A percentile compares a stretch with the other conserved stretches of the same genome.
phyloP scores from a whole-genome alignment of 768 basidiomycete species.

The Phanerodontia chrysosporium region DNA sequence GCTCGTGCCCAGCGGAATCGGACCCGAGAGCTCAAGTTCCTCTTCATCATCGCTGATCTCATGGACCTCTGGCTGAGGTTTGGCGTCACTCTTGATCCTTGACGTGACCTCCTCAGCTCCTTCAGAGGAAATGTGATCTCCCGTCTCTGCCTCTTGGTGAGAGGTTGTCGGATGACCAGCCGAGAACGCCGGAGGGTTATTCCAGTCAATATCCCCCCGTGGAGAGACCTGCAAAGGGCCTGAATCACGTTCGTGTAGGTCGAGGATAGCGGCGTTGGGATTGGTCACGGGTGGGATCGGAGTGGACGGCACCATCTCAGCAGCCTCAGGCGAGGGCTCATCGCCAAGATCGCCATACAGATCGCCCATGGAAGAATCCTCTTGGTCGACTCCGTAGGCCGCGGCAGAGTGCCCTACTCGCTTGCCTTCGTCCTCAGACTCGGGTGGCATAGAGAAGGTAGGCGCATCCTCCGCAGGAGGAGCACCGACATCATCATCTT shows the following conservation, averaged over 20 bases:
- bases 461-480: not conserved
- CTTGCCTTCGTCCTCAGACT: not conserved
- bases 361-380: not conserved
- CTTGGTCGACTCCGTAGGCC: not conserved
- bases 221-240: constrained; percentile 12
- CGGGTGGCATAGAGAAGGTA: constrained; percentile 10
- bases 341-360: not conserved
- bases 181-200: constrained; percentile 31
- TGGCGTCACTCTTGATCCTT: not conserved
- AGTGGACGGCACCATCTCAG: not conserved
- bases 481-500: not conserved
- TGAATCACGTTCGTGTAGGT: constrained; percentile 7
- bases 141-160: constrained; percentile 12
- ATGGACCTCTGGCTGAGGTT: constrained; percentile 13
- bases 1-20: constrained; percentile 27
- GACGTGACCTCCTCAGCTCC: not conserved
- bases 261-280: not conserved
- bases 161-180: constrained; percentile 20
- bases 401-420: not conserved
- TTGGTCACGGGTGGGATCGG: not conserved
- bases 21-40: constrained; percentile 13
- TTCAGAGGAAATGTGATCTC: not conserved
- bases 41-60: constrained; percentile 25
- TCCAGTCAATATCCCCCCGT: constrained; percentile 30
- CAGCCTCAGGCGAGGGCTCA: not conserved